Evolutionary conservation across 441 rosid species (phyloP).

Genomic region (Dalechampia spathulata): DNA sequence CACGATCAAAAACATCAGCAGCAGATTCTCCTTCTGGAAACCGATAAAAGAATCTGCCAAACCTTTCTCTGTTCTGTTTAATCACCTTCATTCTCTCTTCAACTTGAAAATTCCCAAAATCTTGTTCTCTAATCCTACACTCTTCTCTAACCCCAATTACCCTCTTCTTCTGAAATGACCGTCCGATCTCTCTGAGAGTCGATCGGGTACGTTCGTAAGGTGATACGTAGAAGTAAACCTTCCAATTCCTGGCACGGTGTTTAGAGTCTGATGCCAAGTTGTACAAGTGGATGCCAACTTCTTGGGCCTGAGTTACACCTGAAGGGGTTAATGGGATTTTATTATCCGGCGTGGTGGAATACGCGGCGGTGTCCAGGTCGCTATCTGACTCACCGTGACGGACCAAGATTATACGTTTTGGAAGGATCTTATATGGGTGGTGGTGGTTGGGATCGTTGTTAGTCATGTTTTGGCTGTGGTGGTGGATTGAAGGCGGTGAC

Average conservation of each 20-base stretch:
- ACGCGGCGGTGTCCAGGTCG: slow-evolving; percentile 69
- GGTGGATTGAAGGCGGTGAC: too few relatives aligned
- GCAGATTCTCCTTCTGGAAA: slow-evolving; percentile 99
- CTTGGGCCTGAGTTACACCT: slow-evolving; percentile 54
- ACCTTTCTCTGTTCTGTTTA: slow-evolving; percentile 60
- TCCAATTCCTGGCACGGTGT: slow-evolving; percentile 39
- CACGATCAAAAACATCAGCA: slow-evolving; percentile 94
- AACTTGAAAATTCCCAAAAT: slow-evolving; percentile 97
- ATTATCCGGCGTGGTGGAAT: slow-evolving; percentile 77
- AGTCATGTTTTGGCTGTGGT: too few relatives aligned
- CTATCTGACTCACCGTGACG: slow-evolving; percentile 97
- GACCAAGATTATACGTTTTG: slow-evolving; percentile 79
- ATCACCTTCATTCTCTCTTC: slow-evolving; percentile 69
- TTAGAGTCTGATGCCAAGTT: slow-evolving; percentile 30
- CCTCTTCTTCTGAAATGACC: slow-evolving; percentile 55
- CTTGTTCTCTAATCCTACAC: slow-evolving; percentile 87
- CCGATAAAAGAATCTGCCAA: slow-evolving; percentile 82
- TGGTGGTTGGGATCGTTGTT: too few relatives aligned
- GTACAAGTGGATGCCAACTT: slow-evolving; percentile 45
- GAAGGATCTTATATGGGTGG: too few relatives aligned
- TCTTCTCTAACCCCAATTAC: slow-evolving; percentile 91
- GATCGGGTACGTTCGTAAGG: slow-evolving; percentile 92
- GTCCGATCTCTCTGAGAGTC: slow-evolving; percentile 84
- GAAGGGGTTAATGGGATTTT: slow-evolving; percentile 60
- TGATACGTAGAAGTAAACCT: slow-evolving; percentile 84